Evolutionary conservation across 768 basidiomycete genomes (phyloP).

Genomic region (Hemileccinum rubropunctum): DNA sequence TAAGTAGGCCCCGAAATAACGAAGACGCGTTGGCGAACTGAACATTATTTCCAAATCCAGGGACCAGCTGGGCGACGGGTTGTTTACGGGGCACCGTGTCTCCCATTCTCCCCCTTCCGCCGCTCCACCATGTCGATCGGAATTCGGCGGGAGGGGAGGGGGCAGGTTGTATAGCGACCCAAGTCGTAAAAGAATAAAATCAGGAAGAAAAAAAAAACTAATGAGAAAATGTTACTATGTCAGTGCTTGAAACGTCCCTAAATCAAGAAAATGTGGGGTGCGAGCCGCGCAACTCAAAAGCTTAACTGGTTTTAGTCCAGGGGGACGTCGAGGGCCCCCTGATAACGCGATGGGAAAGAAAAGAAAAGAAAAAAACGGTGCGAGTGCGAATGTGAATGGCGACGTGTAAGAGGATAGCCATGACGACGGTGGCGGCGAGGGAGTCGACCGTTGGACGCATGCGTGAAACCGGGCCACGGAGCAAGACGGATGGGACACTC

Average conservation of each 20-base stretch:
- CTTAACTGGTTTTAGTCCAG: conserved; percentile 8
- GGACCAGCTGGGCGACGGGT: conserved; percentile 8
- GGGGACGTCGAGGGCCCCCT: neutral
- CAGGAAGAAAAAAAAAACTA: neutral
- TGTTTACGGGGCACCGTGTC: neutral
- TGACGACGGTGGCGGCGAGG: neutral
- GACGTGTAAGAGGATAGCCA: too few relatives aligned
- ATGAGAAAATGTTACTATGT: neutral
- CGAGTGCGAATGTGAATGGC: too few relatives aligned
- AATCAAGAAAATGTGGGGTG: conserved; percentile 16
- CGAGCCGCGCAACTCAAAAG: conserved; percentile 24
- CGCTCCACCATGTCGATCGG: too few relatives aligned
- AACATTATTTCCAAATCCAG: conserved; percentile 9
- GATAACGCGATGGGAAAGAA: neutral
- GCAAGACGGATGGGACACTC: conserved; percentile 36
- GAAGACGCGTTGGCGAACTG: neutral
- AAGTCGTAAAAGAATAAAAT: neutral
- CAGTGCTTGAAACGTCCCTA: neutral
- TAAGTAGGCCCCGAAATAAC: conserved; percentile 10
- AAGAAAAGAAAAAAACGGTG: neutral
- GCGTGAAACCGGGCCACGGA: conserved; percentile 6
- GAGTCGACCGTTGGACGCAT: neutral
- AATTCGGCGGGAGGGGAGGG: too few relatives aligned
- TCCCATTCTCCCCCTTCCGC: too few relatives aligned
- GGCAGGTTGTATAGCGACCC: neutral